Percentiles rank a stretch among this genome's conserved stretches.
phyloP scores from a whole-genome alignment of 148 eudicot species.

The Vaccinium vitisidaea region DNA sequence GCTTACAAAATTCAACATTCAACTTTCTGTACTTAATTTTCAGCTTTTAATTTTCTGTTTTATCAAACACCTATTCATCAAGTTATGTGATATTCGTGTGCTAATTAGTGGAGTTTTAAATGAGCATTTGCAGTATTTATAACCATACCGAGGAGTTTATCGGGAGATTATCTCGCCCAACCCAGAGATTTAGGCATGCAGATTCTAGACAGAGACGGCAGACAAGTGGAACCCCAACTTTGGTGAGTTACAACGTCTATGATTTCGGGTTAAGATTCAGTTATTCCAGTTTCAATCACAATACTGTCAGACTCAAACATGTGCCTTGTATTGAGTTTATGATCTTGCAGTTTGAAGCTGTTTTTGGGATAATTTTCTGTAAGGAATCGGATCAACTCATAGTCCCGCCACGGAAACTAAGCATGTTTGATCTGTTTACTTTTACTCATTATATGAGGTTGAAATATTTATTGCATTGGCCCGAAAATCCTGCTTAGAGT shows the following conservation, averaged over 20 bases:
- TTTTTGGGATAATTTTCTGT: not conserved
- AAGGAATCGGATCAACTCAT: not conserved
- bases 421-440: not conserved
- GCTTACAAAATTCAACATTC: not conserved
- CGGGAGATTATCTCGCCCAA: constrained; percentile 36
- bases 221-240: constrained; percentile 25
- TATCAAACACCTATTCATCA: not conserved
- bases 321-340: not conserved
- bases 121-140: constrained; percentile 52
- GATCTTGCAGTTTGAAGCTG: not conserved
- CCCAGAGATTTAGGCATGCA: constrained; percentile 30
- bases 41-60: not conserved
- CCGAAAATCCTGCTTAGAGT: not conserved
- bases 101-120: not conserved
- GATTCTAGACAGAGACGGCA: constrained; percentile 33
- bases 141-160: constrained; percentile 52
- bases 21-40: not conserved
- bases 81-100: not conserved
- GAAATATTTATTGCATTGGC: not conserved
- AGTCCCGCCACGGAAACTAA: not conserved
- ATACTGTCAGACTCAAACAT: not conserved
- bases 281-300: not conserved
- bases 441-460: not conserved
- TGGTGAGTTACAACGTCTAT: constrained; percentile 35
- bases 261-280: not conserved